Evolutionary conservation across 2,329 filamentous ascomycete genomes (phyloP).

Genomic region (Drechslera avenae): DNA sequence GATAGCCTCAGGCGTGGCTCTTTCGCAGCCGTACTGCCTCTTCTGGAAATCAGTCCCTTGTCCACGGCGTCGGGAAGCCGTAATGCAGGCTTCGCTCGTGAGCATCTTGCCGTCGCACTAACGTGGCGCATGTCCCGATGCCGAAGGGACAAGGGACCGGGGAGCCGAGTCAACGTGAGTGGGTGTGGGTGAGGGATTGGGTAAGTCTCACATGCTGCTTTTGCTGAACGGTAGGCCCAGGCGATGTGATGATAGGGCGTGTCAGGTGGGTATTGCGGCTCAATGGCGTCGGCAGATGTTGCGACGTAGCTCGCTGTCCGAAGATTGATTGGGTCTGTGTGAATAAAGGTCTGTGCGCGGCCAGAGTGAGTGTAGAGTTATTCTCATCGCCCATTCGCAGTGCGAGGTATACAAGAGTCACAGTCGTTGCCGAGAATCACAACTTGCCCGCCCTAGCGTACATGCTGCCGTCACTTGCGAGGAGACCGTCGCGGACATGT

Average conservation of each 20-base stretch:
- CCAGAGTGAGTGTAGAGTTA: conserved; percentile 12
- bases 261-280: conserved; percentile 1
- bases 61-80: conserved; percentile 22
- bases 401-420: conserved; percentile 2
- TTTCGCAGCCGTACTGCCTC: conserved; percentile 5
- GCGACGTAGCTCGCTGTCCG: conserved; percentile 21
- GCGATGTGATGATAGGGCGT: conserved; percentile 1
- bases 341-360: conserved; percentile 14
- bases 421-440: background rate
- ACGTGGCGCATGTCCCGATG: conserved; percentile 31
- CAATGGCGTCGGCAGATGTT: conserved; percentile 8
- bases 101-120: conserved; percentile 21
- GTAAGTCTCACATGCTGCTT: conserved; percentile 12
- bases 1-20: conserved; percentile 18
- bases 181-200: conserved; percentile 24
- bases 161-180: conserved; percentile 18
- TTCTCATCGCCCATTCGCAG: conserved; percentile 16
- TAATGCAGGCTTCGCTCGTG: conserved; percentile 24
- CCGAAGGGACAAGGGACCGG: conserved; percentile 14
- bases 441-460: background rate
- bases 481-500: conserved; percentile 21
- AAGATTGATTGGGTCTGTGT: conserved; percentile 21
- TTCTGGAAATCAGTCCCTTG: conserved; percentile 8
- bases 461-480: conserved; percentile 3
- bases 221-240: background rate